phyloP scores from a whole-genome alignment of 2,329 filamentous ascomycete genomes.

The Pyricularia grisea region DNA sequence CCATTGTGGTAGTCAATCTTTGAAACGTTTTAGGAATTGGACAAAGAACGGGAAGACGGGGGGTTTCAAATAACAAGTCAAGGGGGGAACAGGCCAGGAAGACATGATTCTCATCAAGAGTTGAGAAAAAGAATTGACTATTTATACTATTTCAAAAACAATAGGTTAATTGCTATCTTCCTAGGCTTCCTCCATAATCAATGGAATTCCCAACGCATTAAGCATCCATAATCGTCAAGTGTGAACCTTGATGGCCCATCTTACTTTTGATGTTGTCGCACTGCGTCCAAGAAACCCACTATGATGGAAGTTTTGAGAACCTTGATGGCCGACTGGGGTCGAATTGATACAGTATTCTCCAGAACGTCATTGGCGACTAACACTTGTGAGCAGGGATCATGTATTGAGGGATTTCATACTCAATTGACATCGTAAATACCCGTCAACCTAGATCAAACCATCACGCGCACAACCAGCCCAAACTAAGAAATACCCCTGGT shows the following conservation, averaged over 20 bases:
- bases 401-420: neutral
- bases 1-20: neutral
- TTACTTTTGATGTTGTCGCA: neutral
- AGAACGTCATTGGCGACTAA: neutral
- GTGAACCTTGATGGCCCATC: constrained; percentile 2
- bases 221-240: neutral
- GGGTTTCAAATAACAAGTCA: neutral
- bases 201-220: neutral
- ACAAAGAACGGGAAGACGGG: neutral
- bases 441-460: neutral
- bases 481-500: neutral
- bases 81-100: neutral
- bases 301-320: neutral
- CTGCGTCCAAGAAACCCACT: neutral
- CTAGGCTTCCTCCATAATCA: neutral
- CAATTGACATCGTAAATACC: neutral
- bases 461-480: neutral
- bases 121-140: neutral
- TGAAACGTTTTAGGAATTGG: neutral
- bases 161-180: neutral
- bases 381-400: neutral
- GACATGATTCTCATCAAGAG: neutral
- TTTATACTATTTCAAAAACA: neutral
- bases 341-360: neutral
- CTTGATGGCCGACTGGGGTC: constrained; percentile 1